A percentile compares a stretch with the other conserved stretches of the same genome.
Conservation (phyloP, 306 rosid genomes). For the Vicia villosa region DNA sequence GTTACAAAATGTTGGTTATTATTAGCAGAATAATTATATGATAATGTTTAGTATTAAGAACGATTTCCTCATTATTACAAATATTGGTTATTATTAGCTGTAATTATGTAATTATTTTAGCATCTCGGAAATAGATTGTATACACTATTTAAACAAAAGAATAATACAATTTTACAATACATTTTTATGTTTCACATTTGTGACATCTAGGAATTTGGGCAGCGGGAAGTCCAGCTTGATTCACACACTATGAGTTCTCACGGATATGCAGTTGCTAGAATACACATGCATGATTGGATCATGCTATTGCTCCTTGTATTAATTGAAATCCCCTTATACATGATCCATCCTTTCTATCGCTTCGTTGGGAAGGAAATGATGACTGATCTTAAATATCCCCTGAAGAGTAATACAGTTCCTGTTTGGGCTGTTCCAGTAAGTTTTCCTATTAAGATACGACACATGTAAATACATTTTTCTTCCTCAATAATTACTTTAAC, state of each 20-base stretch:
- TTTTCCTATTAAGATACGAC: constrained; percentile 32
- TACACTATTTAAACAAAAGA: too few species aligned
- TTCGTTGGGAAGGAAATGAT: constrained; percentile 92
- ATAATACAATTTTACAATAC: too few species aligned
- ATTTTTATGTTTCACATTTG: too few species aligned
- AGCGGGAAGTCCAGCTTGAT: constrained; percentile 69
- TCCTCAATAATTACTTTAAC: constrained; percentile 22
- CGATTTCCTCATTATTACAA: too few species aligned
- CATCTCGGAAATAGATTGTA: too few species aligned
- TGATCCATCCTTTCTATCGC: constrained; percentile 81
- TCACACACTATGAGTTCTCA: constrained; percentile 81
- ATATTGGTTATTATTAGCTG: too few species aligned
- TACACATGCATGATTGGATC: constrained; percentile 82
- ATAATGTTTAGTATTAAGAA: too few species aligned
- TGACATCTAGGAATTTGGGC: constrained; percentile 39
- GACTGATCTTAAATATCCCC: constrained; percentile 79
- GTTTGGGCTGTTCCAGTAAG: constrained; percentile 85
- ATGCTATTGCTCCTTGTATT: constrained; percentile 71
- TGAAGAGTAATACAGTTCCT: constrained; percentile 83
- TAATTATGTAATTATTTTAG: too few species aligned
- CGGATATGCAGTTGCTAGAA: constrained; percentile 63
- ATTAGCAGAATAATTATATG: too few species aligned
- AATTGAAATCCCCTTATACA: constrained; percentile 41
- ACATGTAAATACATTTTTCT: background rate
- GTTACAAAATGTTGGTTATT: too few species aligned